Evolutionary conservation across 2,329 filamentous ascomycete genomes (phyloP), one percentile per base, ranked within the genome.

Genomic region (Botrytis fabae): DNA sequence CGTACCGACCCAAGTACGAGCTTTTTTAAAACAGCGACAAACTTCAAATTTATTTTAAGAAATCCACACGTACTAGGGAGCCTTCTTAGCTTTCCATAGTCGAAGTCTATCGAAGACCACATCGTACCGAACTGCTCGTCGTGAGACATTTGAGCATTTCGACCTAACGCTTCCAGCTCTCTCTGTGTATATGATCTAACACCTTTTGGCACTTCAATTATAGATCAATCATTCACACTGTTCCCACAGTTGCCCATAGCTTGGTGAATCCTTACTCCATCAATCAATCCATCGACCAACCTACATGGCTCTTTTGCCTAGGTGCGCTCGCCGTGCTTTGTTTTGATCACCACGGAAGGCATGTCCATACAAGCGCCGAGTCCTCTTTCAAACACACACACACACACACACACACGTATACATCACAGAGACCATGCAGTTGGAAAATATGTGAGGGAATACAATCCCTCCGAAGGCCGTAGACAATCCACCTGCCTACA

Each of bases 41-140:
- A 28, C 35, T 40, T 28, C 4, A 54, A 8, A 20, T 40, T 54
- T 68, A 68, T 68, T 68, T 68, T 54, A 68, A 68, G 64, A 54
- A 68, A n/a, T 18, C 22, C 18, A 40, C 46, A 57, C 4, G n/a
- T 28, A 9, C 46, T 40, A 40, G 32, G 32, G 25, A 38, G 38
- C 25, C 7, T 28, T 18, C 59, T n/a, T 42, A 63, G 51, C 18
- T 57, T 63, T 63, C 61, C 61, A 35, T 38, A 51, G 46, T 66
- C 28, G 64, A 62, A 51, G 46, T 35, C 7, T 54, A 66, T 54
- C 46, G 64, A 51, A 51, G 25, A 20, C 61, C 3, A 28, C 25
- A 63, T 42, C 35, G 38, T 20, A 60, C 20, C 25, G 6, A 28
- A 28, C 1, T 42, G 25, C 14, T 40, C 60, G 28, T 28, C 16